Evolutionary conservation across 192 early-diverging fungal genomes (phyloP), one percentile per base, ranked within the genome.

Genomic region (Polychytrium aggregatum): DNA sequence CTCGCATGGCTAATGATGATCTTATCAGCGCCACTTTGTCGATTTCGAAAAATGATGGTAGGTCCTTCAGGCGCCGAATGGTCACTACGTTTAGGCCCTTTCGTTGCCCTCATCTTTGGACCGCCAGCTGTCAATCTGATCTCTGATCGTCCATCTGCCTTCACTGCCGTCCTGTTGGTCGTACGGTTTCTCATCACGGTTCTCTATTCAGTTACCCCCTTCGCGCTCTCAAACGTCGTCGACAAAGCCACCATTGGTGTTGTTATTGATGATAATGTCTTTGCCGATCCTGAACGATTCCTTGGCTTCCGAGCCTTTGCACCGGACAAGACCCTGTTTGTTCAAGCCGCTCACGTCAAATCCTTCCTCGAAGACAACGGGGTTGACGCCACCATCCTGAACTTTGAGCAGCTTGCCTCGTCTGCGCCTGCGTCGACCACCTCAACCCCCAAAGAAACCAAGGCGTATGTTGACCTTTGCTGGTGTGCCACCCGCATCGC

Each of bases 291-390:
- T 35, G 56, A 64, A 27, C 54, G 48, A 16, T 38, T 27, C 26
- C 63, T 88, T 48, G 78, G 68, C 21, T 86, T 90, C 85, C 82
- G 84, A 14, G 71, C 78, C 25, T 65, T 79, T 36, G 52, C 68
- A 44, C 69, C 60, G 46, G 50, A 72, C 27, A 54, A 64, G 38
- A 74, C 79, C 26, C 55, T 85, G 18, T 69, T 88, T 60, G 55
- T 87, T 34, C 56, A 70, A 16, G 70, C 64, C 27, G 56, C 63
- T 13, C 61, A 67, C 26, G 56, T 92, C 26, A 59, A 70, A 55
- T 36, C 57, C 17, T 87, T 73, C 28, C 62, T 88, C 24, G 59
- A 63, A 2, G 66, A 67, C 14, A 45, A 78, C 43, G 67, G 64
- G 28, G 70, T 74, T 46, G 70, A 56, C 2, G 63, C 50, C 59